Conservation (phyloP, 345 rosid genomes). For the Rhizophora apiculata region DNA sequence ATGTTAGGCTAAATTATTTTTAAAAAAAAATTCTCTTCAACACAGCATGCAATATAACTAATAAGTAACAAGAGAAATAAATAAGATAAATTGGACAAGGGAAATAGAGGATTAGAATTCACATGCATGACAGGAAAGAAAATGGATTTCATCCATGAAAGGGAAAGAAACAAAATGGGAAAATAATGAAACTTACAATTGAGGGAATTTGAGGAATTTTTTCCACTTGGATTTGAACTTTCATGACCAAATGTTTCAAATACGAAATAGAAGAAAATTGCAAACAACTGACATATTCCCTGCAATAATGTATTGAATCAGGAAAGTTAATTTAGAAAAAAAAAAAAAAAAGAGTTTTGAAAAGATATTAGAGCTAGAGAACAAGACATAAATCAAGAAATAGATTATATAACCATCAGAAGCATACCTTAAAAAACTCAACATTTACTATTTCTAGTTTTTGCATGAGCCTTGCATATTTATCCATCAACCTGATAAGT, state of each 20-base stretch:
- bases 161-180: conserved; percentile 1
- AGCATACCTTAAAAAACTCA: conserved; percentile 85
- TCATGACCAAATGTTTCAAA: conserved; percentile 78
- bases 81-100: no score
- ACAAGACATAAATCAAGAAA: conserved; percentile 16
- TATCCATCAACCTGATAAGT: conserved; percentile 84
- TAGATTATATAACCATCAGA: not conserved
- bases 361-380: conserved; percentile 9
- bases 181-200: conserved; percentile 56
- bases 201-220: conserved; percentile 45
- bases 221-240: conserved; percentile 51
- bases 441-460: conserved; percentile 89
- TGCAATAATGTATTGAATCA: conserved; percentile 62
- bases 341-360: conserved; percentile 3
- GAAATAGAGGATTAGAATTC: no score
- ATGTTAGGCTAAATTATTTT: conserved; percentile 2
- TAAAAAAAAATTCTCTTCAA: not conserved
- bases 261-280: conserved; percentile 67
- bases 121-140: not conserved
- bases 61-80: no score
- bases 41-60: no score
- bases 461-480: conserved; percentile 98
- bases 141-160: not conserved
- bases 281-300: conserved; percentile 98
- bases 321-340: conserved; percentile 43